A percentile compares a stretch with the other conserved stretches of the same genome.
Evolutionary conservation across 1,284 basidiomycete species (phyloP).

Genomic region (Ganoderma sinense): DNA sequence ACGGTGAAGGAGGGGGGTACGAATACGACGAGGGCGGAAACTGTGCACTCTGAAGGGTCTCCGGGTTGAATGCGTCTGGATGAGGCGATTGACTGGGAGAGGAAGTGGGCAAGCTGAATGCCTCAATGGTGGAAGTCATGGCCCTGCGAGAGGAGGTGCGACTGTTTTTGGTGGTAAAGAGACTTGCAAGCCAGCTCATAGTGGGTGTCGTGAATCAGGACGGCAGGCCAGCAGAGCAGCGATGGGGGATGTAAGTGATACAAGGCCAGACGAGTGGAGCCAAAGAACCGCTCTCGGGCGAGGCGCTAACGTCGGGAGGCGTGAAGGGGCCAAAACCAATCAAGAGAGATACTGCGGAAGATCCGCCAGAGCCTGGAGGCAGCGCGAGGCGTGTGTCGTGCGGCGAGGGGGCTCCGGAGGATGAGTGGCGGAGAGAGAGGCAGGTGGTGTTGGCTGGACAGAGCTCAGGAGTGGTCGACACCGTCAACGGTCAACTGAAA

Average conservation of each 20-base stretch:
- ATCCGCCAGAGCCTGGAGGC: slow-evolving; percentile 7
- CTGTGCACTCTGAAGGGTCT: slow-evolving; percentile 58
- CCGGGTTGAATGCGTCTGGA: slow-evolving; percentile 64
- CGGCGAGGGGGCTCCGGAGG: slow-evolving; percentile 13
- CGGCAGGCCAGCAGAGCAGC: slow-evolving; percentile 13
- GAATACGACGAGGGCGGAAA: slow-evolving; percentile 62
- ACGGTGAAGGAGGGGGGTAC: slow-evolving; percentile 72
- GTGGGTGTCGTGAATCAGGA: slow-evolving; percentile 20
- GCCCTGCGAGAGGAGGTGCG: slow-evolving; percentile 63
- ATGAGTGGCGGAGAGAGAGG: slow-evolving; percentile 8
- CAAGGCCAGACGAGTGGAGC: slow-evolving; percentile 28
- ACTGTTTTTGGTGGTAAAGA: slow-evolving; percentile 60
- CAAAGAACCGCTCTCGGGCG: slow-evolving; percentile 25
- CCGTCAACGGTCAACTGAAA: slow-evolving; percentile 20
- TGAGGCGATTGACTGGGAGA: slow-evolving; percentile 64
- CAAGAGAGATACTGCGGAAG: slow-evolving; percentile 9
- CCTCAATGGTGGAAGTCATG: slow-evolving; percentile 77
- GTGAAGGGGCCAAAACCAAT: slow-evolving; percentile 17
- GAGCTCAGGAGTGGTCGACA: background rate
- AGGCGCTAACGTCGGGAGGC: slow-evolving; percentile 23
- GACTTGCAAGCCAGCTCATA: slow-evolving; percentile 77
- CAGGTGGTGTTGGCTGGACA: slow-evolving; percentile 19
- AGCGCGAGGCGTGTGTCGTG: slow-evolving; percentile 1
- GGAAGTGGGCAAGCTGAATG: slow-evolving; percentile 78
- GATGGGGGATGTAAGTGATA: slow-evolving; percentile 12